A percentile compares a stretch with the other conserved stretches of the same genome.
phyloP scores from a whole-genome alignment of 495 filamentous ascomycete species.

The Talaromyces nanjingensis region DNA sequence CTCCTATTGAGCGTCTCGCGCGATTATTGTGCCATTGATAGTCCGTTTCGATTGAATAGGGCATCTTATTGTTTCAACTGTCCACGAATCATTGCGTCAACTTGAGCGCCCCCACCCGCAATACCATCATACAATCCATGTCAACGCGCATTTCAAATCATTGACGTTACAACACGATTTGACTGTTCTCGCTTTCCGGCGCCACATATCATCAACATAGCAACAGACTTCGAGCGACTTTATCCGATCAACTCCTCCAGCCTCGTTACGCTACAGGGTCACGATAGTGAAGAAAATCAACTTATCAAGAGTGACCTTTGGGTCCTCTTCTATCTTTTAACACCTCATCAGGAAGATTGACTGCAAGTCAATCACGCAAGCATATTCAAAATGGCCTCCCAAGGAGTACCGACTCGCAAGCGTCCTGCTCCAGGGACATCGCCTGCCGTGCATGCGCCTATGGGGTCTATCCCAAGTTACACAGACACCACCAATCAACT shows the following conservation, averaged over 20 bases:
- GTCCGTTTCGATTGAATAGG: not conserved
- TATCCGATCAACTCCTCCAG: not conserved
- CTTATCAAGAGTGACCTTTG: not conserved
- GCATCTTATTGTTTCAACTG: not conserved
- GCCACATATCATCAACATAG: not conserved
- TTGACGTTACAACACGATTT: not conserved
- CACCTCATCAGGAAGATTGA: not conserved
- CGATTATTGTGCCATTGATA: not conserved
- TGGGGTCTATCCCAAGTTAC: slow-evolving; percentile 28
- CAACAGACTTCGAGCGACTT: not conserved
- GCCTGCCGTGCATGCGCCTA: slow-evolving; percentile 46
- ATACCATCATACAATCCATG: not conserved
- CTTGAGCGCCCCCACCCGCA: not conserved
- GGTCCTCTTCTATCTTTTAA: slow-evolving; percentile 5
- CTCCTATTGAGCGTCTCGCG: not conserved
- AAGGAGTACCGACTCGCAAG: slow-evolving; percentile 52
- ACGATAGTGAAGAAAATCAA: not conserved
- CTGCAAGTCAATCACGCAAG: not conserved
- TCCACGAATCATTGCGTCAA: not conserved
- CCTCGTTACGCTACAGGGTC: not conserved
- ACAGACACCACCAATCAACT: slow-evolving; percentile 29
- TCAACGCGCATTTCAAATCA: not conserved
- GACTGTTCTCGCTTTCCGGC: not conserved
- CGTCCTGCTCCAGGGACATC: slow-evolving; percentile 65
- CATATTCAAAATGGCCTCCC: slow-evolving; percentile 31